Percentiles rank a stretch among this genome's conserved stretches.
These are phyloP conservation scores for Colletotrichum plurivorum DNA, from an alignment of 2,329 filamentous ascomycete genomes.

Conservation along the genomic window DNA sequence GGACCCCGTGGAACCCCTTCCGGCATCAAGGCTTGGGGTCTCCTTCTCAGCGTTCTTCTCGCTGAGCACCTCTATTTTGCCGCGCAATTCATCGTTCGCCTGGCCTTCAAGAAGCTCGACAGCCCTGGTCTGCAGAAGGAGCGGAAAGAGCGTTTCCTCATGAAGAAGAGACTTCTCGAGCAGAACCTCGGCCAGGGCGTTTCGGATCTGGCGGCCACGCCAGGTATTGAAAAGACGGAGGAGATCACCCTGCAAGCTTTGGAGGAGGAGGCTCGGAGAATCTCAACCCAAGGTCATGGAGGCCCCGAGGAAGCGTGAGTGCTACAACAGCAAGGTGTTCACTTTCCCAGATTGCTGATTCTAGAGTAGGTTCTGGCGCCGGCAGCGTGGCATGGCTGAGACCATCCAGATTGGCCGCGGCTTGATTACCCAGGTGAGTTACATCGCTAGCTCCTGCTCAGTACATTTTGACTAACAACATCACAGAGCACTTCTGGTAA, in stretches of 20 bases:
- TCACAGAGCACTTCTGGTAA: slow-evolving; percentile 33
- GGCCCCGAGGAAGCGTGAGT: slow-evolving; percentile 67
- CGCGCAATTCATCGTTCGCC: slow-evolving; percentile 79
- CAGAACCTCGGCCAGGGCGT: slow-evolving; percentile 76
- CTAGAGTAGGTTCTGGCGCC: slow-evolving; percentile 69
- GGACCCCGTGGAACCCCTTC: slow-evolving; percentile 75
- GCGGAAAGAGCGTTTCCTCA: slow-evolving; percentile 82
- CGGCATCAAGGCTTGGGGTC: slow-evolving; percentile 82
- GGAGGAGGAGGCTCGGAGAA: slow-evolving; percentile 72
- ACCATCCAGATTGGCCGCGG: slow-evolving; percentile 69
- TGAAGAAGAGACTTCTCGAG: slow-evolving; percentile 84
- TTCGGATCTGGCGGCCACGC: slow-evolving; percentile 62
- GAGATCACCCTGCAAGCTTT: slow-evolving; percentile 76
- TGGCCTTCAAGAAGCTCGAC: slow-evolving; percentile 84
- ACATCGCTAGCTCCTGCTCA: neutral
- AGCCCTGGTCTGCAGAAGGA: slow-evolving; percentile 90
- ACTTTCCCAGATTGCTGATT: slow-evolving; percentile 8
- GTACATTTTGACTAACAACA: neutral
- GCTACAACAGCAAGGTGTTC: neutral
- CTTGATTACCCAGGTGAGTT: slow-evolving; percentile 65
- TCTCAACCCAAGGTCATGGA: slow-evolving; percentile 64
- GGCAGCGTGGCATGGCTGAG: slow-evolving; percentile 71
- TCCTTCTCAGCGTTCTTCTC: slow-evolving; percentile 86
- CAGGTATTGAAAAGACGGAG: slow-evolving; percentile 66
- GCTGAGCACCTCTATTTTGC: slow-evolving; percentile 92